Evolutionary conservation across 495 filamentous ascomycete species (phyloP), one percentile per base, ranked within the genome.

Genomic region (Penicillium canariense): DNA sequence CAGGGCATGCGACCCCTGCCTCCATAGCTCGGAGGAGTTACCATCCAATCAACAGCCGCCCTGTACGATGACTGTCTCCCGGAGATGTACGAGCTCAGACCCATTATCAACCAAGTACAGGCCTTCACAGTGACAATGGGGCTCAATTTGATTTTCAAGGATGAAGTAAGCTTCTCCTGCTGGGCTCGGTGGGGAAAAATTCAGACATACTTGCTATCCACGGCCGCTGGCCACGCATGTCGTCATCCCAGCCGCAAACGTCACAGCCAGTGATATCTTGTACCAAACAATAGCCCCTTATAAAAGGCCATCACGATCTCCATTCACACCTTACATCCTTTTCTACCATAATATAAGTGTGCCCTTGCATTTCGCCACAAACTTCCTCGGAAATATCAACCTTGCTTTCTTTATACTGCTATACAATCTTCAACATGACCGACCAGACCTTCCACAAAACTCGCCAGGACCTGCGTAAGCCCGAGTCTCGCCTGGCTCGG

Each of bases 371-470:
- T n/a, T n/a, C n/a, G n/a, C n/a, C 4, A 48, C 22, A 18, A 34
- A 35, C 34, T 18, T 15, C n/a, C n/a, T n/a, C n/a, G n/a, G n/a
- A n/a, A n/a, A n/a, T n/a, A n/a, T n/a, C n/a, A n/a, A 26, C 12
- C 27, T 15, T 18, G 11, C 15, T 15, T 11, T 25, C 22, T 25
- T 9, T 28, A 39, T 15, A 26, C 32, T 22, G 34, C 32, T 36
- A 36, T 15, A 49, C 15, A 46, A 46, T 40, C 39, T 26, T 60
- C 62, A 78, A 45, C 28, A 81, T 82, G 79, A 68, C 79, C 34
- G 73, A 77, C 12, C 35, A 65, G 34, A 81, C 76, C 51, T 81
- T 74, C 68, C 77, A 81, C 69, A 66, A 69, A 35, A 83, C 80
- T 55, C 62, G 62, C 31, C 70, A 83, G 57, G 77, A 83, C 60